phyloP scores from a whole-genome alignment of 2,329 filamentous ascomycete species.

The Ascomycota sp. region DNA sequence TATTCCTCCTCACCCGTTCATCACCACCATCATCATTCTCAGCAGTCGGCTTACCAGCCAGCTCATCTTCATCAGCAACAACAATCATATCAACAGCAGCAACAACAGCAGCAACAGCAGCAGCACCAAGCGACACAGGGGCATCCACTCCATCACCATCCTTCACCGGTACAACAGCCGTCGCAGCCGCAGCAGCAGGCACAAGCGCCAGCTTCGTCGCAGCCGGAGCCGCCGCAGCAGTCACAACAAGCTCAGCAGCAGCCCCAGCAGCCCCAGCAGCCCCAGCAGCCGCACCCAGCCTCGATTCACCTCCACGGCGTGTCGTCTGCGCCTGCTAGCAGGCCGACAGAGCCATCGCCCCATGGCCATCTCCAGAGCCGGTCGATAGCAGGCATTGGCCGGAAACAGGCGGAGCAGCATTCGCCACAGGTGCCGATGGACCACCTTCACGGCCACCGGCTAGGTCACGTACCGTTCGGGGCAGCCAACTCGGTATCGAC shows the following conservation, averaged over 20 bases:
- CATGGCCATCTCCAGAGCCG: conserved; percentile 13
- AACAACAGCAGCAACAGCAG: background rate
- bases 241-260: background rate
- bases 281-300: conserved; percentile 3
- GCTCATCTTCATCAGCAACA: conserved; percentile 1
- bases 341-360: conserved; percentile 15
- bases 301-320: conserved; percentile 24
- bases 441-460: conserved; percentile 29
- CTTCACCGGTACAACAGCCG: conserved; percentile 9
- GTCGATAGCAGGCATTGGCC: conserved; percentile 12
- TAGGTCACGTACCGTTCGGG: conserved; percentile 31
- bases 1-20: conserved; percentile 27
- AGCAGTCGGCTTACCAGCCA: conserved; percentile 3
- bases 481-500: conserved; percentile 24
- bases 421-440: conserved; percentile 32
- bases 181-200: conserved; percentile 8
- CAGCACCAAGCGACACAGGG: no score
- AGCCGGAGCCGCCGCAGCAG: background rate
- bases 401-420: conserved; percentile 20
- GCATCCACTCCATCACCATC: conserved; percentile 13
- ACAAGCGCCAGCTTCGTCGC: no score
- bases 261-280: background rate
- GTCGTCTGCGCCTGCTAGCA: conserved; percentile 21
- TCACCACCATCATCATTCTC: conserved; percentile 4
- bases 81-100: background rate